Conservation (phyloP, 495 filamentous ascomycete species). For the Recurvomyces mirabilis region DNA sequence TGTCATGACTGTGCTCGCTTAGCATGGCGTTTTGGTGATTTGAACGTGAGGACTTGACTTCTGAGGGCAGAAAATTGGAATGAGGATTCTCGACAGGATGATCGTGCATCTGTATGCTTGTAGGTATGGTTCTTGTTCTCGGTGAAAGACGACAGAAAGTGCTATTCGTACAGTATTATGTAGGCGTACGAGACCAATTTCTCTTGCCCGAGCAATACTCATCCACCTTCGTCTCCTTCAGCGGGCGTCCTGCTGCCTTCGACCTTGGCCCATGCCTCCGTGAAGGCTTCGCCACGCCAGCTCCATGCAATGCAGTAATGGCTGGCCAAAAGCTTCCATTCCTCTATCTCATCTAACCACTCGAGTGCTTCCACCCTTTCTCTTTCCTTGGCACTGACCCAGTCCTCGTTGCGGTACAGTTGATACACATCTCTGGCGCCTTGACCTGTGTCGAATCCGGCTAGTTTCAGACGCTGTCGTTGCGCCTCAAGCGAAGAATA, state of each 20-base stretch:
- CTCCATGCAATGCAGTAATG: constrained; percentile 92
- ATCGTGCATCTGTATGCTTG: too few relatives aligned
- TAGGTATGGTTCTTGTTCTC: too few relatives aligned
- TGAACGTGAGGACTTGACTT: too few relatives aligned
- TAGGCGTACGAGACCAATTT: too few relatives aligned
- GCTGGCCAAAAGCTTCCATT: constrained; percentile 75
- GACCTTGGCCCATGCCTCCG: constrained; percentile 14
- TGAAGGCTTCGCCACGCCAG: constrained; percentile 43
- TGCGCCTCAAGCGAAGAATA: constrained; percentile 59
- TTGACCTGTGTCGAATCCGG: constrained; percentile 45
- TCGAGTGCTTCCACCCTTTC: constrained; percentile 68
- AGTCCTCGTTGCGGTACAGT: constrained; percentile 53
- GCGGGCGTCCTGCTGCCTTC: constrained; percentile 4
- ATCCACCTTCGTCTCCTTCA: too few relatives aligned
- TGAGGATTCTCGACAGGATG: too few relatives aligned
- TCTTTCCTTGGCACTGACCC: constrained; percentile 63
- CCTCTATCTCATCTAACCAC: constrained; percentile 90
- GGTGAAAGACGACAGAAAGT: too few relatives aligned
- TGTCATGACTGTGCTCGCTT: too few relatives aligned
- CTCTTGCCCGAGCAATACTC: too few relatives aligned
- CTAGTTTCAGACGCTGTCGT: constrained; percentile 48
- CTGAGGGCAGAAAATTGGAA: too few relatives aligned
- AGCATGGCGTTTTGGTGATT: too few relatives aligned
- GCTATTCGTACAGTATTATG: too few relatives aligned
- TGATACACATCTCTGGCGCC: constrained; percentile 57